Conservation (phyloP, 78 protist species). For the Mantamonas sphyraenae region DNA sequence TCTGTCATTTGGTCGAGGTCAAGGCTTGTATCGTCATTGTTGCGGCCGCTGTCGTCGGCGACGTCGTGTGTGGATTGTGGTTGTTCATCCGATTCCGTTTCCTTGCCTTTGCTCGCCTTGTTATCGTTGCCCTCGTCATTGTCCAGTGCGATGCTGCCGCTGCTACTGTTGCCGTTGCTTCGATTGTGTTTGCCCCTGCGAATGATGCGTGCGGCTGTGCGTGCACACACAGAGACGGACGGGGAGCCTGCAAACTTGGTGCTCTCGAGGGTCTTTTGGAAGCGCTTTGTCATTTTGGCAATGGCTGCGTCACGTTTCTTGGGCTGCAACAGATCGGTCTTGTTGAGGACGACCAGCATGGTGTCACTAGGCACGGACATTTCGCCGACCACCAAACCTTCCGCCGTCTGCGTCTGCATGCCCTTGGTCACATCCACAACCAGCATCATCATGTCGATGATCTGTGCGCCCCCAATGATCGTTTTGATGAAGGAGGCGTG, state of each 20-base stretch:
- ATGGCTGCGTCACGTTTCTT: constrained; percentile 33
- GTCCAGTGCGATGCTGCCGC: background rate
- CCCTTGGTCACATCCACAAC: constrained; percentile 94
- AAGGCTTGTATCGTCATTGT: background rate
- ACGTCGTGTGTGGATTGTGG: background rate
- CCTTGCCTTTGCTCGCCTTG: background rate
- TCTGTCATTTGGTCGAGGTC: background rate
- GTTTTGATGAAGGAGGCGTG: constrained; percentile 97
- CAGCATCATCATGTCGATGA: constrained; percentile 90
- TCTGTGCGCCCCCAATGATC: constrained; percentile 96
- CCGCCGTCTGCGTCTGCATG: constrained; percentile 98
- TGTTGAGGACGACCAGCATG: constrained; percentile 85
- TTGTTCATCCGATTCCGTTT: background rate
- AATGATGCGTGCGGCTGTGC: constrained; percentile 41
- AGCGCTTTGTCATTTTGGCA: constrained; percentile 15
- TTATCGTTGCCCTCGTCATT: background rate
- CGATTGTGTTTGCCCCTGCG: background rate
- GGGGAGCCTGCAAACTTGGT: constrained; percentile 43
- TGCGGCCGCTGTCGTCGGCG: background rate
- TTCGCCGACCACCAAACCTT: constrained; percentile 93
- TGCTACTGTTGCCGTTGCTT: background rate
- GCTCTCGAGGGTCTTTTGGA: constrained; percentile 7
- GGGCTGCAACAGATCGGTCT: constrained; percentile 66
- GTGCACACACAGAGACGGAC: constrained; percentile 52
- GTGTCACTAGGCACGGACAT: constrained; percentile 52